Conservation (phyloP, 2,329 filamentous ascomycete species). For the Coleophoma crateriformis region DNA sequence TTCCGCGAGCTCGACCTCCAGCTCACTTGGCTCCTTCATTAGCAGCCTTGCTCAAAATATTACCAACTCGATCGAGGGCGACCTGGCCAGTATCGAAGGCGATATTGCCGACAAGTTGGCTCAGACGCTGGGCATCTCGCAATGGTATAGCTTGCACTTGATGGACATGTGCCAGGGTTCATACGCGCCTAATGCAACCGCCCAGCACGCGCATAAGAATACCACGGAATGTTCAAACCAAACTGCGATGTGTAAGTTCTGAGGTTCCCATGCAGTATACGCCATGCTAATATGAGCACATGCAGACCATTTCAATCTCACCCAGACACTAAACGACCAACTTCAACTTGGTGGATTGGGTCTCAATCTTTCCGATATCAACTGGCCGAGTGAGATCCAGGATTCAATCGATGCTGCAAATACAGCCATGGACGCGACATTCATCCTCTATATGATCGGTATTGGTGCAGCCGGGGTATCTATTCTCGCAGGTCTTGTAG, state of each 20-base stretch:
- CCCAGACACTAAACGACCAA: constrained; percentile 39
- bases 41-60: constrained; percentile 30
- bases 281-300: not conserved
- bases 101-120: constrained; percentile 33
- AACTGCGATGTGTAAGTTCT: constrained; percentile 40
- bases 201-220: constrained; percentile 38
- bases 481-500: constrained; percentile 38
- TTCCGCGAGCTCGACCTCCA: constrained; percentile 14
- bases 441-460: constrained; percentile 54
- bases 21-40: constrained; percentile 24
- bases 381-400: constrained; percentile 51
- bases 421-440: constrained; percentile 43
- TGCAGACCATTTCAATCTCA: constrained; percentile 46
- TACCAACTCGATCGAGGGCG: constrained; percentile 27
- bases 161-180: constrained; percentile 52
- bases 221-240: constrained; percentile 48
- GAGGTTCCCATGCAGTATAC: not conserved
- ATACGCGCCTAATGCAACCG: constrained; percentile 27
- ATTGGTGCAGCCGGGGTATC: constrained; percentile 45
- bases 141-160: constrained; percentile 57
- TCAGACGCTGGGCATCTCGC: constrained; percentile 44
- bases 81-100: constrained; percentile 29
- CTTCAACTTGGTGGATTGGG: constrained; percentile 33
- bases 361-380: constrained; percentile 43
- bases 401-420: constrained; percentile 45